Conservation (phyloP, 1,284 basidiomycete species). For the Puccinia brachypodii region DNA sequence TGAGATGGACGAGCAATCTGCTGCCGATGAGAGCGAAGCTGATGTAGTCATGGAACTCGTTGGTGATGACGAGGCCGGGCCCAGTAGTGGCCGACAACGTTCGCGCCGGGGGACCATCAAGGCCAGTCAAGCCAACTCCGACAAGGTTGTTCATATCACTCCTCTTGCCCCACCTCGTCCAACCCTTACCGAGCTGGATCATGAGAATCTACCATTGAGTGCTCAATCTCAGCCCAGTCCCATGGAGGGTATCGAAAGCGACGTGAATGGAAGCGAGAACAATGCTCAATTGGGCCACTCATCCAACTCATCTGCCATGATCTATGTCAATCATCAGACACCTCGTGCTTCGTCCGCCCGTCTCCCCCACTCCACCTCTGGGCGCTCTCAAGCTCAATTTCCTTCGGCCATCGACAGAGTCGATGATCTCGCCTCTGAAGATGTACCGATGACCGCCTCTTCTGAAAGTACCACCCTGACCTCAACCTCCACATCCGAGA, state of each 20-base stretch:
- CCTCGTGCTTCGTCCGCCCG: slow-evolving; percentile 48
- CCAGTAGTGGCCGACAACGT: slow-evolving; percentile 33
- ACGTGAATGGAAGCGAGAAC: not conserved
- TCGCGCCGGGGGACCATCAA: slow-evolving; percentile 45
- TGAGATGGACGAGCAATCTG: slow-evolving; percentile 12
- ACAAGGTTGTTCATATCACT: slow-evolving; percentile 35
- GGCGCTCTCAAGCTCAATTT: not conserved
- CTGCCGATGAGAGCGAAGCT: slow-evolving; percentile 43
- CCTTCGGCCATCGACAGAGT: not conserved
- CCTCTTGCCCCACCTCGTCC: slow-evolving; percentile 26
- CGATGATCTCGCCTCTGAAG: not conserved
- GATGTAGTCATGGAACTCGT: slow-evolving; percentile 46
- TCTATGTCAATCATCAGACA: slow-evolving; percentile 27
- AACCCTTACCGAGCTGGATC: slow-evolving; percentile 36
- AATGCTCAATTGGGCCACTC: not conserved
- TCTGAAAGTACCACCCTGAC: not conserved
- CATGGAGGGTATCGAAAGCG: slow-evolving; percentile 42
- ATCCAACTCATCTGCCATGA: not conserved
- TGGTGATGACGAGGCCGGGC: slow-evolving; percentile 20
- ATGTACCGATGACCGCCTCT: not conserved
- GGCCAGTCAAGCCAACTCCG: slow-evolving; percentile 18
- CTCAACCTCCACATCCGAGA: slow-evolving; percentile 2
- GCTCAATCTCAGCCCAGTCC: not conserved
- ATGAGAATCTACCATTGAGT: slow-evolving; percentile 31
- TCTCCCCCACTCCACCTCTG: slow-evolving; percentile 16